Conservation (phyloP, 495 filamentous ascomycete genomes). For the Hyaloscypha finlandica region DNA sequence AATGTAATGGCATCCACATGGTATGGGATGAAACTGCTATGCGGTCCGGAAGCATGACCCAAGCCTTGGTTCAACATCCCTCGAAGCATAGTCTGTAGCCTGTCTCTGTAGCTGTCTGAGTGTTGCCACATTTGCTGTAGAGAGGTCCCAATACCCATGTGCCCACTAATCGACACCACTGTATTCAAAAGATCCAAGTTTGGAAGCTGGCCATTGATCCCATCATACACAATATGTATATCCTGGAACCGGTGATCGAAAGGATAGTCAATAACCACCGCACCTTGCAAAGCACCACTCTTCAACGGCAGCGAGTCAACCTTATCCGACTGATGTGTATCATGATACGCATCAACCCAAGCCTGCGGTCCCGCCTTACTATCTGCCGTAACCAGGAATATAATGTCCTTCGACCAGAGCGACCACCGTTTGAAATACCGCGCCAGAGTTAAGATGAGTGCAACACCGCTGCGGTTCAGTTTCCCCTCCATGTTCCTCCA, state of each 20-base stretch:
- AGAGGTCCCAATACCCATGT: slow-evolving; percentile 83
- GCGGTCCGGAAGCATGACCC: slow-evolving; percentile 86
- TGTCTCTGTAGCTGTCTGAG: slow-evolving; percentile 75
- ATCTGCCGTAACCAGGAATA: slow-evolving; percentile 86
- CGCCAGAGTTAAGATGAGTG: slow-evolving; percentile 80
- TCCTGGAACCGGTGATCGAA: slow-evolving; percentile 80
- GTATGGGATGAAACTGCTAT: slow-evolving; percentile 95
- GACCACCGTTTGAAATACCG: slow-evolving; percentile 98
- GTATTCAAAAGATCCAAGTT: slow-evolving; percentile 97
- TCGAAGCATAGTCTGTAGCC: slow-evolving; percentile 85
- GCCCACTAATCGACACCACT: slow-evolving; percentile 80
- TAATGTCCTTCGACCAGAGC: slow-evolving; percentile 98
- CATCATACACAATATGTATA: slow-evolving; percentile 91
- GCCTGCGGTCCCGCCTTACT: slow-evolving; percentile 90
- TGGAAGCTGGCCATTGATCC: slow-evolving; percentile 92
- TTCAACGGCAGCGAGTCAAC: slow-evolving; percentile 85
- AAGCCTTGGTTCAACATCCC: slow-evolving; percentile 92
- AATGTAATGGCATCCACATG: slow-evolving; percentile 96
- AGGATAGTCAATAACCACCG: slow-evolving; percentile 90
- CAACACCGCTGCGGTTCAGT: slow-evolving; percentile 83
- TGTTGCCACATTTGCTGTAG: slow-evolving; percentile 90
- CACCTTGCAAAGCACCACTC: slow-evolving; percentile 90
- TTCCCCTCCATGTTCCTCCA: slow-evolving; percentile 83
- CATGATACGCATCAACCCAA: slow-evolving; percentile 97
- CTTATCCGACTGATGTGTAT: slow-evolving; percentile 66